Percentiles rank a stretch among this genome's conserved stretches.
Conservation (phyloP, 495 filamentous ascomycete genomes). For the Rostrohypoxylon terebratum region DNA sequence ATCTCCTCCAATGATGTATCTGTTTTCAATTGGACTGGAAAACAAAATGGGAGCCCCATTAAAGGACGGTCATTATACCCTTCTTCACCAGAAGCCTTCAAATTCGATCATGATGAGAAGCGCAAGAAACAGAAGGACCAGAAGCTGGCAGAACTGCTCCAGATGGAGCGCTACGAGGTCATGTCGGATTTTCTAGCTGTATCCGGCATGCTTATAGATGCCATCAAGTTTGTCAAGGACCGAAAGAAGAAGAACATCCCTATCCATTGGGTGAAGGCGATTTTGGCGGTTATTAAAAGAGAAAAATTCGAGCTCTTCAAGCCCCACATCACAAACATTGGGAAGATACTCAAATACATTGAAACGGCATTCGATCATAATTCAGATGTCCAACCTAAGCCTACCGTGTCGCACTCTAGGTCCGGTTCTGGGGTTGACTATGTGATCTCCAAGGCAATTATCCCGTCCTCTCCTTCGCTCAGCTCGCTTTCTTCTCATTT, state of each 20-base stretch:
- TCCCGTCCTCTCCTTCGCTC: constrained; percentile 8
- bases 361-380: constrained; percentile 30
- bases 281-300: constrained; percentile 45
- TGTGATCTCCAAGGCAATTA: neutral
- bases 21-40: constrained; percentile 58
- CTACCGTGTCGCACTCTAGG: neutral
- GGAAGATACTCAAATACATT: constrained; percentile 52
- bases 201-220: constrained; percentile 43
- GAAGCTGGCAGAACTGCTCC: constrained; percentile 40
- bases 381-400: neutral
- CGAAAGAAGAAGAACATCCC: constrained; percentile 49
- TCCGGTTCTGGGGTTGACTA: neutral
- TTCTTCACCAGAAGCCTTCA: constrained; percentile 49
- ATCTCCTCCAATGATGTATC: constrained; percentile 55
- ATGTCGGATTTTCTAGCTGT: constrained; percentile 46
- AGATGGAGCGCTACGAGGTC: constrained; percentile 44
- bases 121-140: constrained; percentile 46
- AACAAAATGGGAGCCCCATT: constrained; percentile 52
- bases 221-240: constrained; percentile 50
- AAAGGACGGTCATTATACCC: constrained; percentile 55
- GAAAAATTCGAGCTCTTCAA: constrained; percentile 43
- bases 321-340: constrained; percentile 45
- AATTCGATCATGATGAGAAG: constrained; percentile 33
- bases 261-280: constrained; percentile 45
- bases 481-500: constrained; percentile 24